phyloP scores from a whole-genome alignment of 1,284 basidiomycete genomes.

The Cystobasidiaceae sp. region DNA sequence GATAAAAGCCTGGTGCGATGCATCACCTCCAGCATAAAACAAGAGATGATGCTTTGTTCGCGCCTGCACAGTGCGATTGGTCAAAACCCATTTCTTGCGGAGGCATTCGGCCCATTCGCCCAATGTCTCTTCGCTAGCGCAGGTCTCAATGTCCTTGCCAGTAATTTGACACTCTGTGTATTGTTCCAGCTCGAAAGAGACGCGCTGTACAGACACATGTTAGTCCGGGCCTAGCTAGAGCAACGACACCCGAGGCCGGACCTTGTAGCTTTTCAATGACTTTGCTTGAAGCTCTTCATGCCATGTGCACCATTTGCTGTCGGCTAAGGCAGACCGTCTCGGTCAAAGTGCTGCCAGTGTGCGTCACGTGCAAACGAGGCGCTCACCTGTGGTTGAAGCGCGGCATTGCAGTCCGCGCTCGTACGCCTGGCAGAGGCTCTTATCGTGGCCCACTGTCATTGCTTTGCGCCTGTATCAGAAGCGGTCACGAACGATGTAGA shows the following conservation, averaged over 20 bases:
- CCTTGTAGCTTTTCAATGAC: constrained; percentile 39
- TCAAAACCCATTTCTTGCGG: constrained; percentile 34
- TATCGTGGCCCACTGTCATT: neutral
- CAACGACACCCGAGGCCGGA: too few species aligned
- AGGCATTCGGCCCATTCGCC: constrained; percentile 29
- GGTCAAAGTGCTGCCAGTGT: neutral
- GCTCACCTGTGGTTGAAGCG: neutral
- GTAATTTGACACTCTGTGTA: constrained; percentile 2
- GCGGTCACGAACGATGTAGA: neutral
- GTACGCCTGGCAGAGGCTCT: constrained; percentile 1
- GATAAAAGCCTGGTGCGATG: constrained; percentile 36
- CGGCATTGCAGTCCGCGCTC: constrained; percentile 6
- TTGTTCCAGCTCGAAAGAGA: constrained; percentile 28
- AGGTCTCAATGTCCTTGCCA: neutral
- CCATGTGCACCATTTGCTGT: constrained; percentile 36
- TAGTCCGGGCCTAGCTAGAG: too few species aligned
- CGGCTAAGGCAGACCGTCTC: neutral
- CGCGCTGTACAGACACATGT: constrained; percentile 25
- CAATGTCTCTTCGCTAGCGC: constrained; percentile 1
- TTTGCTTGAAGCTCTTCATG: constrained; percentile 41
- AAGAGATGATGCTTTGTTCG: constrained; percentile 38
- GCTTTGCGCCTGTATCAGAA: neutral
- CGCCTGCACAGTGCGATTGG: constrained; percentile 31
- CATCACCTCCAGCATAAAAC: constrained; percentile 39
- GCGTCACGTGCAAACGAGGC: neutral